Evolutionary conservation across 768 basidiomycete species (phyloP).

Genomic region (Coprinellus micaceus): DNA sequence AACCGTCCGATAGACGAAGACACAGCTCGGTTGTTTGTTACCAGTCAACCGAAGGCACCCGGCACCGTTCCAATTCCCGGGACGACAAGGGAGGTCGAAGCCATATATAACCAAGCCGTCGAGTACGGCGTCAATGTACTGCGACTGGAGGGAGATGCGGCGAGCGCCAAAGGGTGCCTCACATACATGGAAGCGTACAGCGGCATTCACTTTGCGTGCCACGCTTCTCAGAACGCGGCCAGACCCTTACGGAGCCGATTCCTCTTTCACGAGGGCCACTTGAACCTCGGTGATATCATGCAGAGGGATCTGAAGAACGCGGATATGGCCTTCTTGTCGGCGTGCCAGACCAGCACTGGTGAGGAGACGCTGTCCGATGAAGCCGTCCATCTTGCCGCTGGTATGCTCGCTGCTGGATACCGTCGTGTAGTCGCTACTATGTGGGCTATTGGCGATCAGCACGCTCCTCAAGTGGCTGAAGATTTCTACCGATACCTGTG

Average conservation of each 20-base stretch:
- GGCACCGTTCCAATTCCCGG: constrained; percentile 9
- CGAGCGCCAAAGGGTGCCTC: not conserved
- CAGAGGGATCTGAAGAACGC: constrained; percentile 9
- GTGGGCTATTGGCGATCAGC: constrained; percentile 33
- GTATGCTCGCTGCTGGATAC: constrained; percentile 31
- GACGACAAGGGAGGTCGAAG: constrained; percentile 10
- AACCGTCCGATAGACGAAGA: not conserved
- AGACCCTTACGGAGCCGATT: constrained; percentile 23
- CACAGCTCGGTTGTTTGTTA: not conserved
- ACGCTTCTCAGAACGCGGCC: constrained; percentile 23
- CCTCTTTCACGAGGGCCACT: constrained; percentile 16
- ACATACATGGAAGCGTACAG: constrained; percentile 12
- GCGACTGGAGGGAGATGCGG: not conserved
- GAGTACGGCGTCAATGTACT: not conserved
- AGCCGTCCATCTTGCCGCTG: constrained; percentile 35
- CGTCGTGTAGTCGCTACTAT: constrained; percentile 35
- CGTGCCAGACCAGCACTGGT: constrained; percentile 36
- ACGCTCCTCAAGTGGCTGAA: constrained; percentile 26
- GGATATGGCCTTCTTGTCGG: constrained; percentile 36
- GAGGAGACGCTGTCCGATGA: constrained; percentile 29
- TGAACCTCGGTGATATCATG: constrained; percentile 14
- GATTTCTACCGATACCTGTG: constrained; percentile 24
- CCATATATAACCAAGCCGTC: not conserved
- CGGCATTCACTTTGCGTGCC: constrained; percentile 32
- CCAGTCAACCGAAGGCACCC: not conserved